phyloP scores from a whole-genome alignment of 306 rosid species.

The Oemleria cerasiformis region DNA sequence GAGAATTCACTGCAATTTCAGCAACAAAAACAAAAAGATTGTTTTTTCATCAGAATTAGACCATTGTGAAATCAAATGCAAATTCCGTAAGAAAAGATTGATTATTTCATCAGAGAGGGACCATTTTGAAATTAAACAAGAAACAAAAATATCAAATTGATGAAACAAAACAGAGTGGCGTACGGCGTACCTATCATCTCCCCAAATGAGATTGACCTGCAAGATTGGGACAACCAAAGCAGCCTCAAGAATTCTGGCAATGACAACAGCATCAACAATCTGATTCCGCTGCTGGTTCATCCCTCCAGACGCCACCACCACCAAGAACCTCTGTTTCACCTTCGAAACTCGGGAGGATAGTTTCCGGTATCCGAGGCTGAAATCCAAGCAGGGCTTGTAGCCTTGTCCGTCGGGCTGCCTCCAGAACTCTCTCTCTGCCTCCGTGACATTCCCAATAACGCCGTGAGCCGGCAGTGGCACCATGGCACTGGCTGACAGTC shows the following conservation, averaged over 20 bases:
- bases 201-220: slow-evolving; percentile 54
- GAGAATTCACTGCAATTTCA: no score
- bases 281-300: slow-evolving; percentile 61
- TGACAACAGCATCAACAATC: slow-evolving; percentile 56
- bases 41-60: background rate
- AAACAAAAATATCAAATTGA: no score
- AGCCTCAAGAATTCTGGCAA: slow-evolving; percentile 55
- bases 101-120: background rate
- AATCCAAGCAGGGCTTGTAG: slow-evolving; percentile 43
- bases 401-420: slow-evolving; percentile 46
- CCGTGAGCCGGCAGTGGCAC: slow-evolving; percentile 45
- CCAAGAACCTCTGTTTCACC: slow-evolving; percentile 47
- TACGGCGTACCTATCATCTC: slow-evolving; percentile 44
- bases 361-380: slow-evolving; percentile 41
- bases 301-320: slow-evolving; percentile 59
- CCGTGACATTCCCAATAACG: slow-evolving; percentile 24
- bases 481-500: slow-evolving; percentile 22
- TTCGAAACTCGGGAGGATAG: slow-evolving; percentile 27
- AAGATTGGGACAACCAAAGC: slow-evolving; percentile 48
- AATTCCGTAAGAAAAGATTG: background rate
- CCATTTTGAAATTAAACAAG: background rate
- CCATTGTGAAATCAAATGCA: no score
- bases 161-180: background rate
- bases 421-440: slow-evolving; percentile 49
- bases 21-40: no score